Percentiles rank a stretch among this genome's conserved stretches.
These are phyloP conservation scores for Cokeromyces recurvatus DNA, from an alignment of 371 early-diverging fungal species.

Conservation along the genomic window DNA sequence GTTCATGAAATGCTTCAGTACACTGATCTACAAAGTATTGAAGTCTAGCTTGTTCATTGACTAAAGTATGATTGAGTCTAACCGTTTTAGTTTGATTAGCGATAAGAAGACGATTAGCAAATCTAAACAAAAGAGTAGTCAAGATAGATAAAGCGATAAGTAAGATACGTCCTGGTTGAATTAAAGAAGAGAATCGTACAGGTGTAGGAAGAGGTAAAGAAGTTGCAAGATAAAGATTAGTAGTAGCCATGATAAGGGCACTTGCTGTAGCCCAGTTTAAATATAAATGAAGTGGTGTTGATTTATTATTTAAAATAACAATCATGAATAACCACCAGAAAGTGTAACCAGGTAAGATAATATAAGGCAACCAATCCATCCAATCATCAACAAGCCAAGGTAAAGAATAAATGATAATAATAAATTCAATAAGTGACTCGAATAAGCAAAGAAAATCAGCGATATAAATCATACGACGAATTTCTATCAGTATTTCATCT, in stretches of 20 bases:
- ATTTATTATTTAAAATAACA: conserved; percentile 1
- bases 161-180: no score
- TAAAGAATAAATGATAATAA: conserved; percentile 1
- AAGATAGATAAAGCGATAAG: neutral
- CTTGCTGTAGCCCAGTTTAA: conserved; percentile 12
- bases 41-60: neutral
- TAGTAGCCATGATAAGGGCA: conserved; percentile 4
- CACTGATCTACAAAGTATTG: neutral
- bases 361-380: conserved; percentile 10
- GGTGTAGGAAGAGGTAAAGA: neutral
- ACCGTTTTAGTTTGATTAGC: conserved; percentile 4
- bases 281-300: conserved; percentile 9
- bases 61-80: neutral
- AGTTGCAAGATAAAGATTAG: neutral
- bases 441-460: conserved; percentile 10
- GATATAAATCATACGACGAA: conserved; percentile 12
- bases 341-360: conserved; percentile 8
- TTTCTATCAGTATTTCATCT: conserved; percentile 7
- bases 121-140: conserved; percentile 2
- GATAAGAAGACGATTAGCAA: conserved; percentile 6
- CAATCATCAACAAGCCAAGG: neutral
- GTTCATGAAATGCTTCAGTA: neutral
- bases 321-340: conserved; percentile 19
- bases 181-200: no score
- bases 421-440: neutral